Base-by-base conservation (phyloP, 1,139 yeast genomes). In the Suhomyces anneliseae region DNA sequence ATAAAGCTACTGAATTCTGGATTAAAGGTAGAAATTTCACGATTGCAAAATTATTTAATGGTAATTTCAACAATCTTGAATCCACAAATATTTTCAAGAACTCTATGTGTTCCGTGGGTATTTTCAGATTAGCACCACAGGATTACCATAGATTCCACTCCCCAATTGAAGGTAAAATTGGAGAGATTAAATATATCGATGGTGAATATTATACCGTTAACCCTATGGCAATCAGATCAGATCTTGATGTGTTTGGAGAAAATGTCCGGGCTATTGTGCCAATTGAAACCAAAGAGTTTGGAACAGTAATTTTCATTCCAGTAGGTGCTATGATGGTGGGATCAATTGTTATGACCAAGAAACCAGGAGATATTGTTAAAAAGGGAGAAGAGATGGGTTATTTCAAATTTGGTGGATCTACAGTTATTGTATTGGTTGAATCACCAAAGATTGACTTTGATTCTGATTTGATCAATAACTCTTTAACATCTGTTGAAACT, bases 241-340 rank as follows among this genome's bases (percentile, higher is more conserved):
- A 83, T 38, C 65, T 93, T 46, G 98, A 93, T 65, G 98, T 93
- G 1, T 93, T 83, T 68, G 97, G 98, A 6, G 97, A 92, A 58
- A 93, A 93, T 60, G 84, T 89, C 1, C 73, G 98, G 34, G 84
- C 85, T 3, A 69, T 90, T 2, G 74, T 92, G 1, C 90, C 96
- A 0, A 83, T 93, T 27, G 82, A 87, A 34, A 81, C 96, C 1
- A 74, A 77, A 39, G 71, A 78, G 27, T 90, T 88, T 65, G 98
- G 97, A 0, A 75, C 80, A 0, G 87, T 93, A 14, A 73, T 88
- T 54, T 77, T 89, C 69, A 81, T 90, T 27, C 83, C 95, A 7
- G 90, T 93, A 8, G 99, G 99, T 27, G 99, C 99, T 1, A 93
- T 93, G 98, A 90, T 93, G 97, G 99, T 93, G 4, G 98, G 98